phyloP scores from a whole-genome alignment of 1,139 yeast species.

The Yamadazyma atlantica region DNA sequence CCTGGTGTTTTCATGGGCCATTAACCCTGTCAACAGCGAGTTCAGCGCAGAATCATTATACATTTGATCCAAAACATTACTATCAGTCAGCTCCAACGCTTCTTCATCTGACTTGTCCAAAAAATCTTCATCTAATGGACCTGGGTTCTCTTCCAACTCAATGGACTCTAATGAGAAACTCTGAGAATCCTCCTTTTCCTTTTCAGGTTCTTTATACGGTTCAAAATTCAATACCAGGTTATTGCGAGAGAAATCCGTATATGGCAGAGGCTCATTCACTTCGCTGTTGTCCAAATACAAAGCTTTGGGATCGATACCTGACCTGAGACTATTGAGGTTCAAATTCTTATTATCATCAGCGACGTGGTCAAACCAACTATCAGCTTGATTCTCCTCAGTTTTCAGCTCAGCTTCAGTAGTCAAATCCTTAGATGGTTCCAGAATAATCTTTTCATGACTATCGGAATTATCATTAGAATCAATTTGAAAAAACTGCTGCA shows the following conservation, averaged over 20 bases:
- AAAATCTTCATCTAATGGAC: no score
- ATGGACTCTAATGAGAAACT: no score
- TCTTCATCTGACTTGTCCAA: no score
- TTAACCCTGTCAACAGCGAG: conserved; percentile 2
- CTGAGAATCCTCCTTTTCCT: no score
- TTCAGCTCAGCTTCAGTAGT: not conserved
- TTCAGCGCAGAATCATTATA: not conserved
- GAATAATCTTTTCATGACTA: not conserved
- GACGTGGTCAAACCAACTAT: conserved; percentile 9
- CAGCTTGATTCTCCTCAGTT: not conserved
- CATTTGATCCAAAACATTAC: not conserved
- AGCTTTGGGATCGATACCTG: not conserved
- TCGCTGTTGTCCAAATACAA: not conserved
- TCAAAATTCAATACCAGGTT: no score
- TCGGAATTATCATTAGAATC: not conserved
- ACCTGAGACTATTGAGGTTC: conserved; percentile 1
- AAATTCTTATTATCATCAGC: conserved; percentile 6
- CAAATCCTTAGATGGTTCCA: not conserved
- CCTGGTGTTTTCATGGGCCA: not conserved
- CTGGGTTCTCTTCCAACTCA: no score
- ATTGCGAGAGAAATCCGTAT: no score
- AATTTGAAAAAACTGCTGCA: conserved; percentile 1
- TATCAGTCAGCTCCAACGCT: not conserved
- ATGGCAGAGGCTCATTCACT: no score
- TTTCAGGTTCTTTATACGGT: no score